Conservation (phyloP, 2,329 filamentous ascomycete genomes). For the Pyrenochaeta sp. region DNA sequence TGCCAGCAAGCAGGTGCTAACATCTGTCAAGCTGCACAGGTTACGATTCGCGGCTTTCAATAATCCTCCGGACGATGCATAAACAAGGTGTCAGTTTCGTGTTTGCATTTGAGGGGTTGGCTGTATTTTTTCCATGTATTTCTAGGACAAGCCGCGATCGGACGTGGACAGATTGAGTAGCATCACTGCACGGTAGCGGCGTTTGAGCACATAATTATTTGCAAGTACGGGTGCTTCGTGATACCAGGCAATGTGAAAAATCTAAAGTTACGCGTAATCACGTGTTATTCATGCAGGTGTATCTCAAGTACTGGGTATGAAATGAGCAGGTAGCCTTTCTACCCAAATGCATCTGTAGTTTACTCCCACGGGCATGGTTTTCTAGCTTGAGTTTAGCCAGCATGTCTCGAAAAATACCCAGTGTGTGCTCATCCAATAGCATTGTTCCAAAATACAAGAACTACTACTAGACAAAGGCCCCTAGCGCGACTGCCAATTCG, state of each 20-base stretch:
- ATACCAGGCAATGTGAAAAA: conserved; percentile 13
- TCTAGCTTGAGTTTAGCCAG: not conserved
- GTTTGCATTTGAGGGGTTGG: conserved; percentile 30
- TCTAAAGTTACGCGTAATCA: conserved; percentile 11
- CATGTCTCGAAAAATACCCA: not conserved
- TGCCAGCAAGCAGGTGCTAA: conserved; percentile 8
- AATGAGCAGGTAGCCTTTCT: not conserved
- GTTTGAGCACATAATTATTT: conserved; percentile 27
- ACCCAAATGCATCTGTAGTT: not conserved
- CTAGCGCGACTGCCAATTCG: conserved; percentile 10
- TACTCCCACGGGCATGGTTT: not conserved
- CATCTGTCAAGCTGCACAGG: conserved; percentile 43
- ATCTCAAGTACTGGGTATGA: not conserved
- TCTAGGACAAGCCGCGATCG: conserved; percentile 37
- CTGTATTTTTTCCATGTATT: conserved; percentile 47
- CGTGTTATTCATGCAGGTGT: conserved; percentile 13
- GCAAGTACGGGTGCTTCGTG: conserved; percentile 19
- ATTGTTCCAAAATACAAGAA: not conserved
- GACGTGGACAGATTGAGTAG: conserved; percentile 37
- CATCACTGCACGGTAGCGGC: conserved; percentile 38
- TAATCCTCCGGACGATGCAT: conserved; percentile 48
- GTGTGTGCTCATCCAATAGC: not conserved
- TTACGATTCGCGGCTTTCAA: conserved; percentile 52
- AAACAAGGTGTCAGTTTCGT: conserved; percentile 16
- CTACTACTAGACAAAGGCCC: not conserved